A percentile compares a stretch with the other conserved stretches of the same genome.
These are phyloP conservation scores for Venturiaceae sp. DNA, from an alignment of 2,329 filamentous ascomycete species.

Conservation along the genomic window DNA sequence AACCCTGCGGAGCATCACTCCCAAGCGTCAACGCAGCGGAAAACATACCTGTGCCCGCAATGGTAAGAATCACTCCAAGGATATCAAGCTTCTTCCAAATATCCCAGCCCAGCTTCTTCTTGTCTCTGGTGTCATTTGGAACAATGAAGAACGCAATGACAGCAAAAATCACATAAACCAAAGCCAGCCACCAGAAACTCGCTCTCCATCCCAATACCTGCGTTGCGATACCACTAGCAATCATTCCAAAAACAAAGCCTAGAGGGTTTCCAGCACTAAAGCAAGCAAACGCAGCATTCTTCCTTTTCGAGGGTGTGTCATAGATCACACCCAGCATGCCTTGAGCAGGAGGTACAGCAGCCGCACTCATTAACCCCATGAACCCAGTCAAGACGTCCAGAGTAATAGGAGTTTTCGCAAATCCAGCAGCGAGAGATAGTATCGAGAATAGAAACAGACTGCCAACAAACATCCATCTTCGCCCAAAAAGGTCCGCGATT, in stretches of 20 bases:
- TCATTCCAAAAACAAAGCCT: constrained; percentile 47
- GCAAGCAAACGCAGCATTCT: constrained; percentile 56
- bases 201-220: constrained; percentile 55
- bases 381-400: constrained; percentile 55
- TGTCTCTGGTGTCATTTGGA: constrained; percentile 43
- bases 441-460: constrained; percentile 54
- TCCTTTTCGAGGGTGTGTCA: constrained; percentile 48
- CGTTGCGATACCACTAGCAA: constrained; percentile 53
- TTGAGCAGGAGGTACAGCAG: constrained; percentile 54
- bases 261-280: constrained; percentile 50
- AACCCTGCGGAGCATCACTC: constrained; percentile 49
- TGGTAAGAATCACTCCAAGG: constrained; percentile 49
- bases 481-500: constrained; percentile 56
- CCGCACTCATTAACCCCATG: constrained; percentile 54
- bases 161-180: constrained; percentile 53
- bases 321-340: constrained; percentile 57
- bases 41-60: constrained; percentile 57
- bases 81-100: constrained; percentile 51
- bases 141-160: constrained; percentile 51
- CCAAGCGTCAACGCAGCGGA: constrained; percentile 49
- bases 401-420: constrained; percentile 47
- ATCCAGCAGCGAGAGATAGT: constrained; percentile 50
- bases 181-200: constrained; percentile 50
- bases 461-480: constrained; percentile 48
- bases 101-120: constrained; percentile 31